These are phyloP conservation scores for Heterobasidion occidentale DNA, from an alignment of 1,284 basidiomycete species.

Conservation along the genomic window DNA sequence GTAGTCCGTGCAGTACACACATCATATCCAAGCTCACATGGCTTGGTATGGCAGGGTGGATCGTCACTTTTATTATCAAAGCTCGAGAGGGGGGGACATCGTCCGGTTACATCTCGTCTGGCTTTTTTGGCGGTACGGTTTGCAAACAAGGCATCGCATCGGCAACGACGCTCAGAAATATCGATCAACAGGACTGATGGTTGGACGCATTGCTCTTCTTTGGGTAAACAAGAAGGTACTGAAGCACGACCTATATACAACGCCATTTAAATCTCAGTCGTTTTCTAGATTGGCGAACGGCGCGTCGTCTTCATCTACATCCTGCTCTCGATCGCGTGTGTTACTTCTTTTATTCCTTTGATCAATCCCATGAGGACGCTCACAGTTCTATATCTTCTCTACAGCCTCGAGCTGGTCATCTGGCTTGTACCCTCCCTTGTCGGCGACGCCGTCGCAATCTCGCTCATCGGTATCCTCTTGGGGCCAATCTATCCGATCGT, in stretches of 20 bases:
- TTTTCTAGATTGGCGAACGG: constrained; percentile 23
- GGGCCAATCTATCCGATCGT: constrained; percentile 48
- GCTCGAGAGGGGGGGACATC: constrained; percentile 37
- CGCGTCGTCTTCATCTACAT: constrained; percentile 13
- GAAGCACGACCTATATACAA: constrained; percentile 29
- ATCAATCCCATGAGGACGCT: not conserved
- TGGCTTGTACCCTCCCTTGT: constrained; percentile 53
- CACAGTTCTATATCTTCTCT: not conserved
- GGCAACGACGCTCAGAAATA: too few species aligned
- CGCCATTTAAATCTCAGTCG: constrained; percentile 26
- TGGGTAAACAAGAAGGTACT: constrained; percentile 39
- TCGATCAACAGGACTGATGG: constrained; percentile 29
- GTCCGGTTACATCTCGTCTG: constrained; percentile 42
- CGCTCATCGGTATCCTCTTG: constrained; percentile 42
- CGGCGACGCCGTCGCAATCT: constrained; percentile 42
- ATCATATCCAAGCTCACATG: not conserved
- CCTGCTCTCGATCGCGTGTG: not conserved
- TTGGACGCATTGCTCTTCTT: constrained; percentile 36
- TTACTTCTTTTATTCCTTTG: not conserved
- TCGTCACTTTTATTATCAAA: constrained; percentile 40
- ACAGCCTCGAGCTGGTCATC: constrained; percentile 44
- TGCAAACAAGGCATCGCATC: too few species aligned
- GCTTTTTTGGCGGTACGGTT: constrained; percentile 38
- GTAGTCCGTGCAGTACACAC: not conserved
- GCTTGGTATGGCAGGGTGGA: constrained; percentile 23